phyloP scores from a whole-genome alignment of 2,329 filamentous ascomycete species.

The Stachybotrys echinatus region DNA sequence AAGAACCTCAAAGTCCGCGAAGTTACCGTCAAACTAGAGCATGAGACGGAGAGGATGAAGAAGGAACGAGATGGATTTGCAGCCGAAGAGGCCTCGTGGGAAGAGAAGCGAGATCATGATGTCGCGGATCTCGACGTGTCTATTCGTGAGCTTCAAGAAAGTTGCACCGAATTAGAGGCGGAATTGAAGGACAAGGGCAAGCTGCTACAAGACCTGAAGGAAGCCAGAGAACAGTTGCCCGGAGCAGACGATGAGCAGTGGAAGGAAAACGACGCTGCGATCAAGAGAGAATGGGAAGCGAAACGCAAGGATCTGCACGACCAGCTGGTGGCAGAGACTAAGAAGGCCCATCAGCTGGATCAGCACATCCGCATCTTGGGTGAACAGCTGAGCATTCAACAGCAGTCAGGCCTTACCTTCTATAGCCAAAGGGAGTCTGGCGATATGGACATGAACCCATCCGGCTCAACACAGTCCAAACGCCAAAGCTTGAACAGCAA shows the following conservation, averaged over 20 bases:
- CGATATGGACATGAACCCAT: constrained; percentile 42
- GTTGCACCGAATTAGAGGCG: constrained; percentile 60
- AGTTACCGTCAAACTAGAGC: constrained; percentile 63
- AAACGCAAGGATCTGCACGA: constrained; percentile 49
- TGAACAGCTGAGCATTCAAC: constrained; percentile 39
- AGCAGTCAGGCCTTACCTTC: constrained; percentile 36
- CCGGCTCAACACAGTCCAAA: constrained; percentile 35
- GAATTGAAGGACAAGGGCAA: constrained; percentile 63
- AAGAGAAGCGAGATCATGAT: constrained; percentile 46
- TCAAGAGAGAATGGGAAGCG: constrained; percentile 52
- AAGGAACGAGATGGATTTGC: constrained; percentile 49
- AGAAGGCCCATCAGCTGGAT: constrained; percentile 40
- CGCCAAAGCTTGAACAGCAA: constrained; percentile 44
- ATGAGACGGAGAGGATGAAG: constrained; percentile 55
- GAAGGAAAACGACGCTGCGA: constrained; percentile 43
- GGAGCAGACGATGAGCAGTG: constrained; percentile 56
- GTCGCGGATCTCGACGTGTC: constrained; percentile 47
- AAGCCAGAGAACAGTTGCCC: constrained; percentile 58
- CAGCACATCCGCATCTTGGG: constrained; percentile 38
- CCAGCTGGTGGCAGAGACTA: constrained; percentile 40
- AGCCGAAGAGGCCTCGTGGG: constrained; percentile 45
- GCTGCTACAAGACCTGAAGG: constrained; percentile 69
- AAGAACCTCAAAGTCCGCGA: constrained; percentile 67
- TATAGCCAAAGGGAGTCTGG: constrained; percentile 41
- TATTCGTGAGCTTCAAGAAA: constrained; percentile 58